Conservation (phyloP, 306 rosid species). For the Quercus mongolica region DNA sequence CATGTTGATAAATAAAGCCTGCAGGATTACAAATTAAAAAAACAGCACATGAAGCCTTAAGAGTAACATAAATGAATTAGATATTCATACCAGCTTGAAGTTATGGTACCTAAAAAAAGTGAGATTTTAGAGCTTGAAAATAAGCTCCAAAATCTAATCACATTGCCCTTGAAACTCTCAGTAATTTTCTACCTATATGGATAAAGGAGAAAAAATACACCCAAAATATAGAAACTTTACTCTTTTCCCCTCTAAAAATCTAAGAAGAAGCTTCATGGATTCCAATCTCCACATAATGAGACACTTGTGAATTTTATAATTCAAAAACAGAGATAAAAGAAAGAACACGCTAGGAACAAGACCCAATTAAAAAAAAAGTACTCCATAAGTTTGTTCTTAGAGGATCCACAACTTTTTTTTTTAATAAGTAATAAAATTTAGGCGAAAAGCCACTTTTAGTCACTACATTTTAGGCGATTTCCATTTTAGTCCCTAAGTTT, state of each 20-base stretch:
- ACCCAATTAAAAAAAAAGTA: not conserved
- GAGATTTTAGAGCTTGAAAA: not conserved
- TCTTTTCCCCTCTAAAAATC: not conserved
- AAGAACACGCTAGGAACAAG: not conserved
- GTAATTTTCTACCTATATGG: not conserved
- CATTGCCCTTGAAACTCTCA: not conserved
- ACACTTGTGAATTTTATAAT: not conserved
- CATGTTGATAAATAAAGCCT: not conserved
- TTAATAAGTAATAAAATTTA: too few relatives aligned
- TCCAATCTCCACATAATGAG: not conserved
- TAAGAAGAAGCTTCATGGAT: not conserved
- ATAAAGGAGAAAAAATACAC: not conserved
- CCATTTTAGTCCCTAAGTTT: too few relatives aligned
- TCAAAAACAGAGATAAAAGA: not conserved
- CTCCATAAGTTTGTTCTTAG: not conserved
- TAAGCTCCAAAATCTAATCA: not conserved
- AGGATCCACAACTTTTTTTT: not conserved
- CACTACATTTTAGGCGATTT: too few relatives aligned
- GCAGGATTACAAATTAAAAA: not conserved
- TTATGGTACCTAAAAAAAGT: not conserved
- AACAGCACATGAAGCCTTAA: not conserved
- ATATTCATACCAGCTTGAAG: not conserved
- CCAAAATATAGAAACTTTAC: not conserved
- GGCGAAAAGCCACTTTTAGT: too few relatives aligned
- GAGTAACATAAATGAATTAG: not conserved